Percentiles rank a stretch among this genome's conserved stretches.
Conservation (phyloP, 306 rosid genomes). For the Oemleria cerasiformis region DNA sequence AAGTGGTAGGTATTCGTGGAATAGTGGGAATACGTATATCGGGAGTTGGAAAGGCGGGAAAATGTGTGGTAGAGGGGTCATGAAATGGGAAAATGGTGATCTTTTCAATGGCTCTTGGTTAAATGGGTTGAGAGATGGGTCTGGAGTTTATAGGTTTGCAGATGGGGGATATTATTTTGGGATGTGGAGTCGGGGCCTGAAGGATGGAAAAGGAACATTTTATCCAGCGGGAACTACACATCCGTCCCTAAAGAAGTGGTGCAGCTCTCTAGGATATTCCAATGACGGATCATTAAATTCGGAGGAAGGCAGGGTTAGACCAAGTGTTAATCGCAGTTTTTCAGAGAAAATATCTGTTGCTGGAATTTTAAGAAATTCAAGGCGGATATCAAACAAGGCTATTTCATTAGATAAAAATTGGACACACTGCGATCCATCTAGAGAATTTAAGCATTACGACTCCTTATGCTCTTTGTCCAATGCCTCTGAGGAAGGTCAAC, state of each 20-base stretch:
- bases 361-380: constrained; percentile 41
- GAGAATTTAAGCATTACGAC: constrained; percentile 34
- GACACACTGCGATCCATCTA: constrained; percentile 29
- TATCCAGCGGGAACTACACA: constrained; percentile 75
- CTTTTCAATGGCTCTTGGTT: constrained; percentile 71
- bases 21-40: constrained; percentile 53
- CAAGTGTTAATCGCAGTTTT: constrained; percentile 51
- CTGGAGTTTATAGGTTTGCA: constrained; percentile 68
- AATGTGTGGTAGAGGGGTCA: constrained; percentile 86
- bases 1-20: constrained; percentile 73
- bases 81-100: constrained; percentile 88
- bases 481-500: constrained; percentile 37
- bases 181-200: constrained; percentile 77
- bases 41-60: constrained; percentile 84
- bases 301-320: constrained; percentile 28
- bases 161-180: constrained; percentile 86
- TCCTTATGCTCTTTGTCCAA: constrained; percentile 31
- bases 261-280: constrained; percentile 36
- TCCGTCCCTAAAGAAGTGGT: constrained; percentile 59
- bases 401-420: constrained; percentile 35
- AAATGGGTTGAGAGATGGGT: constrained; percentile 76
- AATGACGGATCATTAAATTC: constrained; percentile 31
- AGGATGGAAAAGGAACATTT: constrained; percentile 91
- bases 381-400: constrained; percentile 46
- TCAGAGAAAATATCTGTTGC: constrained; percentile 46